Evolutionary conservation across 2,329 filamentous ascomycete genomes (phyloP), one percentile per base, ranked within the genome.

Genomic region (Ceratocystis huliohia): DNA sequence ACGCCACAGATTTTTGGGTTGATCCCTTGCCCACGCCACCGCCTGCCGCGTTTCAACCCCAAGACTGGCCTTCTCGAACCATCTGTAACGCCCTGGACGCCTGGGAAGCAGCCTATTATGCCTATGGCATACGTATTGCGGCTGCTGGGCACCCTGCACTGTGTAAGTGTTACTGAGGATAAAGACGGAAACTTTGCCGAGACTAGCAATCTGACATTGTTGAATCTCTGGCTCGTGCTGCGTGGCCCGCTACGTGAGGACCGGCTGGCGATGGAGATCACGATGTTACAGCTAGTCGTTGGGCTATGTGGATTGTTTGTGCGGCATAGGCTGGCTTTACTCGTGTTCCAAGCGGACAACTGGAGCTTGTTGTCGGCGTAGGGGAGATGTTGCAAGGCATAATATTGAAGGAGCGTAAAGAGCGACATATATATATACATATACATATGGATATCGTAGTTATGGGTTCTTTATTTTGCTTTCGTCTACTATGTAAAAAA

Each of bases 211-310:
- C 82, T 99, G 69, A 99, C 94, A 7, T 83, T 99, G 61, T 80
- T 99, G 70, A 99, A 99, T 74, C 81, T 99, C 66, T 99, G 93
- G 93, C 80, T 99, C 69, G 89, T 97, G 64, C 96, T 91, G 89
- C 87, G 92, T 74, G 94, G 94, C 0, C 92, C 94, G 2, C 83
- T 96, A 80, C 84, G 89, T 69, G 94, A 99, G 75, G 89, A 96
- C 76, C 82, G 84, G 59, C 80, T 99, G 65, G 89, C 91, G 30
- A 79, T 85, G 73, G 90, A 94, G 74, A 81, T 99, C 68, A 82
- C 94, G 59, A 77, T 78, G n/a, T 82, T 96, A 76, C 94, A 99
- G 79, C 78, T 84, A 17, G 75, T 81, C 3, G 83, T 88, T 69
- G 94, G 94, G 6, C 74, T 95, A n/a, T 77, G 90, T 53, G 94